These are phyloP conservation scores for Ceriops zippeliana DNA, from an alignment of 345 rosid genomes.

Conservation along the genomic window DNA sequence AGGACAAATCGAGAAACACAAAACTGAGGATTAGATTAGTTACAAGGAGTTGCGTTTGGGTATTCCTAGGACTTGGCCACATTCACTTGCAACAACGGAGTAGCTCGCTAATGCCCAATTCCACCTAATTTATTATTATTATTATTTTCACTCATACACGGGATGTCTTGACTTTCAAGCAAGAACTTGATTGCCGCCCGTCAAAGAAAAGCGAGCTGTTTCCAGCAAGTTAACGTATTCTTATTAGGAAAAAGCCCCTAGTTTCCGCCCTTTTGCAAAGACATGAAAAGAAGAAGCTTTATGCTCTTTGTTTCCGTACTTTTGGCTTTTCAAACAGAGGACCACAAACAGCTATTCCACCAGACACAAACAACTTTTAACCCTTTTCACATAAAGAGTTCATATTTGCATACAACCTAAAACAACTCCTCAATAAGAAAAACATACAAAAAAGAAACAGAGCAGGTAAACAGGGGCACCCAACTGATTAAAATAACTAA, in stretches of 20 bases:
- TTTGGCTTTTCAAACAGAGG: background rate
- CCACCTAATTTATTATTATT: no score
- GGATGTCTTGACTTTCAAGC: constrained; percentile 11
- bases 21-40: no score
- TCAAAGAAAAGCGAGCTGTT: constrained; percentile 5
- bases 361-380: background rate
- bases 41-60: no score
- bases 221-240: constrained; percentile 5
- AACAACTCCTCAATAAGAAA: background rate
- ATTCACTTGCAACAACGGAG: no score
- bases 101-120: no score
- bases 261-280: background rate
- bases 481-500: background rate
- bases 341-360: background rate
- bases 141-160: background rate
- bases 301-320: constrained; percentile 15
- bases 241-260: background rate
- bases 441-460: background rate
- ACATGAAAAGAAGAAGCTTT: background rate
- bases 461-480: background rate
- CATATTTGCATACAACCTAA: background rate
- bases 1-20: no score
- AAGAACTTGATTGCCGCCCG: constrained; percentile 8
- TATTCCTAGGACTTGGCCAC: no score
- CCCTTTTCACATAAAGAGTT: background rate